Evolutionary conservation across 1,284 basidiomycete species (phyloP), one percentile per base, ranked within the genome.

Genomic region (Cutaneotrichosporon spelunceum): DNA sequence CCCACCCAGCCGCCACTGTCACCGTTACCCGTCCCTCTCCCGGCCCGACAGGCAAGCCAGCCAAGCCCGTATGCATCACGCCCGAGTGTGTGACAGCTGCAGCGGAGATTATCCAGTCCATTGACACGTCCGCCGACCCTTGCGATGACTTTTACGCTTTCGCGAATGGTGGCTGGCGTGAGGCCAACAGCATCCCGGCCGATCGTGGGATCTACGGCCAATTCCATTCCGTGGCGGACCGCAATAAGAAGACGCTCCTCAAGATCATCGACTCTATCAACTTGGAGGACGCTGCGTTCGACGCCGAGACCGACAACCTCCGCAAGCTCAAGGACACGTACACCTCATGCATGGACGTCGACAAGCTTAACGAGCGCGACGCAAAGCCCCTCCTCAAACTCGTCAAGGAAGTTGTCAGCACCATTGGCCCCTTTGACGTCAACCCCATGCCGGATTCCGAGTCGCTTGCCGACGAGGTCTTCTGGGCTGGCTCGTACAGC

Each of bases 71-170:
- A 6, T 99, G 95, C 80, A 80, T 89, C 42, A 86, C 89, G 8
- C 75, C 88, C 19, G 85, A 88, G 65, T 99, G 95, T 73, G 88
- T 98, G 57, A 80, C 87, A 50, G 83, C 94, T 14, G 88, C 95
- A 4, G 88, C 91, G 3, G 84, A 87, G 1, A 88, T 99, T 62
- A 81, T 98, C 27, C 85, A 87, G 26, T 86, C 87, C 3, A 81
- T 99, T 53, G 93, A 99, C 76, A 83, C 84, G 14, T 82, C 87
- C 4, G 84, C 89, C 67, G 91, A 98, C 76, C 95, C 95, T 0
- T 99, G 95, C 79, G 90, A 97, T 68, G 88, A 94, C 79, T 98
- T 98, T 76, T 97, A 95, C 76, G 84, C 88, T 66, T 99, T 89
- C 79, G 86, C 91, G 19, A 76, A 80, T 69, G 90, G 90, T 24